Conservation (phyloP, 2,329 filamentous ascomycete species). For the Fusarium subglutinans region DNA sequence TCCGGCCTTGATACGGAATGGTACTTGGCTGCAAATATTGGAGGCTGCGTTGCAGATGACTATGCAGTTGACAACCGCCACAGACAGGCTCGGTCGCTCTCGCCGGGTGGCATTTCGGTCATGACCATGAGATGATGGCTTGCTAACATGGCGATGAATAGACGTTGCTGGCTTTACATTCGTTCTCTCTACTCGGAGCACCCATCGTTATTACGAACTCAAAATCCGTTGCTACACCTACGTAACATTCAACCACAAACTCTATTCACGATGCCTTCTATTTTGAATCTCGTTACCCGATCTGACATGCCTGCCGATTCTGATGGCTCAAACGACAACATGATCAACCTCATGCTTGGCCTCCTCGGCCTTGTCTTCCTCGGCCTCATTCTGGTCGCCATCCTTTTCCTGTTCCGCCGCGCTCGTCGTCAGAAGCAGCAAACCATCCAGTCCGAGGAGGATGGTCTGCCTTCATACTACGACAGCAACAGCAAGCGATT, state of each 20-base stretch:
- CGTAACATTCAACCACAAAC: slow-evolving; percentile 18
- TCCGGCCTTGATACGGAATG: slow-evolving; percentile 37
- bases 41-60: slow-evolving; percentile 28
- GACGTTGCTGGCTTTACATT: slow-evolving; percentile 27
- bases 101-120: slow-evolving; percentile 4
- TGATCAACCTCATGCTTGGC: slow-evolving; percentile 81
- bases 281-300: slow-evolving; percentile 38
- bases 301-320: slow-evolving; percentile 46
- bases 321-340: slow-evolving; percentile 62
- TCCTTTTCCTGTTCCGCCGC: slow-evolving; percentile 78
- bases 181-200: slow-evolving; percentile 36
- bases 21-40: slow-evolving; percentile 28
- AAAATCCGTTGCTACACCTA: slow-evolving; percentile 23
- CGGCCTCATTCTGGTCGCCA: slow-evolving; percentile 71
- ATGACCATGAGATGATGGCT: slow-evolving; percentile 7
- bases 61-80: not conserved
- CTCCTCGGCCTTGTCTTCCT: slow-evolving; percentile 82
- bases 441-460: slow-evolving; percentile 46
- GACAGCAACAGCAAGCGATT: slow-evolving; percentile 60
- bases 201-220: slow-evolving; percentile 26
- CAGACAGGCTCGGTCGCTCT: slow-evolving; percentile 15
- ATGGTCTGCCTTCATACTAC: slow-evolving; percentile 75
- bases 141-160: slow-evolving; percentile 38
- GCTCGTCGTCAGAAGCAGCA: slow-evolving; percentile 62
- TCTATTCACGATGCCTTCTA: slow-evolving; percentile 39